Conservation (phyloP, 148 eudicot species). For the Suaeda aralocaspica region DNA sequence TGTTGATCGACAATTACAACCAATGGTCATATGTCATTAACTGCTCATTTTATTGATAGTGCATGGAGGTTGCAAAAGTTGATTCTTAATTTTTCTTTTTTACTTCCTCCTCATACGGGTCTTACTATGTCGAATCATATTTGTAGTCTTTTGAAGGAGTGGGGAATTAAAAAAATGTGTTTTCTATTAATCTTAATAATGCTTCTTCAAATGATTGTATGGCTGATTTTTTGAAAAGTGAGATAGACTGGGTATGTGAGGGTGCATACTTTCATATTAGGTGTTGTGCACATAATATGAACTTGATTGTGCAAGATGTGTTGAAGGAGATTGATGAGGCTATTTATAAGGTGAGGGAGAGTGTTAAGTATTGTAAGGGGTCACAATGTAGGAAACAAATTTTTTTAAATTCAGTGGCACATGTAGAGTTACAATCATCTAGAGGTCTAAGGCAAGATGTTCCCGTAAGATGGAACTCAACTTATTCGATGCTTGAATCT, state of each 20-base stretch:
- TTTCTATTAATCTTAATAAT: not conserved
- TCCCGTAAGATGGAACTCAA: not conserved
- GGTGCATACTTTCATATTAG: slow-evolving; percentile 1
- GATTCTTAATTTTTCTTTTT: not conserved
- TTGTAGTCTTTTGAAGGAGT: not conserved
- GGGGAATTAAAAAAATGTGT: not conserved
- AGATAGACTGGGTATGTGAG: not conserved
- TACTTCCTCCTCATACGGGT: slow-evolving; percentile 1
- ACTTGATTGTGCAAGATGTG: not conserved
- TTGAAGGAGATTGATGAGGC: not conserved
- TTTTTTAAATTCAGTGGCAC: not conserved
- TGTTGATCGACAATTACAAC: not conserved
- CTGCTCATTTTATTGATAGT: not conserved
- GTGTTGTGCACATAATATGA: not conserved
- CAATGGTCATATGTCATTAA: not conserved
- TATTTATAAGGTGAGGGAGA: not conserved
- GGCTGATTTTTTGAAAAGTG: not conserved
- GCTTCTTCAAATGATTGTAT: not conserved
- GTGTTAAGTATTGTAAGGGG: slow-evolving; percentile 1
- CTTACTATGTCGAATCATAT: not conserved
- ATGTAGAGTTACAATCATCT: not conserved
- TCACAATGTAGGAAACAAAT: not conserved
- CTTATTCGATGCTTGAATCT: not conserved
- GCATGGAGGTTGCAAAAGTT: not conserved
- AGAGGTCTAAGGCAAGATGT: not conserved